A percentile compares a stretch with the other conserved stretches of the same genome.
Evolutionary conservation across 2,329 filamentous ascomycete species (phyloP).

Genomic region (Raffaelea ambrosiae): DNA sequence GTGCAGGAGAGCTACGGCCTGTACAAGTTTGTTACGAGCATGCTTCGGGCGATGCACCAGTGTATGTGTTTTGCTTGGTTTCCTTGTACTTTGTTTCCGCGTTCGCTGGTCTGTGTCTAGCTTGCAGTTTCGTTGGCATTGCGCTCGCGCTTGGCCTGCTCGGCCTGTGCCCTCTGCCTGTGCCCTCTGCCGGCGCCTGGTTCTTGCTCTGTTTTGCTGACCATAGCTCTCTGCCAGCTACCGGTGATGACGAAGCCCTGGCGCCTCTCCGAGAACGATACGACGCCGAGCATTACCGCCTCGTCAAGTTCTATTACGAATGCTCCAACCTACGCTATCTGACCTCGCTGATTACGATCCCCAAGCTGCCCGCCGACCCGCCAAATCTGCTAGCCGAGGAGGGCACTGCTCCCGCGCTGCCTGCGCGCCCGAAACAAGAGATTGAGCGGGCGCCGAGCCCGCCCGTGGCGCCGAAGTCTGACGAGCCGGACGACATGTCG

Average conservation of each 20-base stretch:
- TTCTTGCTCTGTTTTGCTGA: conserved; percentile 12
- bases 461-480: conserved; percentile 55
- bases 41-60: conserved; percentile 95
- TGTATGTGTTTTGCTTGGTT: conserved; percentile 43
- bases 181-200: background rate
- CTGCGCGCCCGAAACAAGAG: conserved; percentile 69
- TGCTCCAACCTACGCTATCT: conserved; percentile 96
- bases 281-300: conserved; percentile 89
- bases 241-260: conserved; percentile 87
- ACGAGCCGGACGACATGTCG: conserved; percentile 89
- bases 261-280: conserved; percentile 83
- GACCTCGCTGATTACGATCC: conserved; percentile 91
- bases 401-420: conserved; percentile 73
- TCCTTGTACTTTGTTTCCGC: conserved; percentile 5
- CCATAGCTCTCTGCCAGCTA: conserved; percentile 46
- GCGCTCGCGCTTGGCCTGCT: too few relatives aligned
- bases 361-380: conserved; percentile 88
- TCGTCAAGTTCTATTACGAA: conserved; percentile 98
- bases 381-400: conserved; percentile 83
- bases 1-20: conserved; percentile 98
- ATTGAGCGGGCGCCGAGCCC: conserved; percentile 62
- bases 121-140: too few relatives aligned
- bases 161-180: background rate
- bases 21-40: conserved; percentile 99
- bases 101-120: too few relatives aligned